A percentile compares a stretch with the other conserved stretches of the same genome.
Conservation (phyloP, 208 protist species). For the Crithidia sp. region DNA sequence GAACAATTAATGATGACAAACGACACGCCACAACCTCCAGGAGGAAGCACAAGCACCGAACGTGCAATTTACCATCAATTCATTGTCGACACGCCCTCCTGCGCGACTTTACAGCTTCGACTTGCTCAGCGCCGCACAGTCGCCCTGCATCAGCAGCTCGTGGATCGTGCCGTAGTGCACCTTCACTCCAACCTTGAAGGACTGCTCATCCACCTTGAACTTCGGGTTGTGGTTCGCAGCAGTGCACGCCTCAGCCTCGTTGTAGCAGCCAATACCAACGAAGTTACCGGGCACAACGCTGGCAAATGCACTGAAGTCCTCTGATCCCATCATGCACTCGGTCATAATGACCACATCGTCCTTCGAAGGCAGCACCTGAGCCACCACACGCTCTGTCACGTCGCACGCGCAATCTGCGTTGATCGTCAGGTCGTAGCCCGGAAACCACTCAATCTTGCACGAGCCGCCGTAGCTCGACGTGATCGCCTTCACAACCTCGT, state of each 20-base stretch:
- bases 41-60: no score
- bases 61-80: no score
- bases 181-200: constrained; percentile 57
- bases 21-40: no score
- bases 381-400: constrained; percentile 35
- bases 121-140: neutral
- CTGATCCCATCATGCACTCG: constrained; percentile 31
- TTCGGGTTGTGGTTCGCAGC: constrained; percentile 50
- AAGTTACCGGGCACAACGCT: constrained; percentile 46
- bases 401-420: constrained; percentile 47
- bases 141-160: constrained; percentile 18
- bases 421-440: constrained; percentile 47
- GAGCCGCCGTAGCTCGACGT: constrained; percentile 32
- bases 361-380: constrained; percentile 30
- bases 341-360: constrained; percentile 36
- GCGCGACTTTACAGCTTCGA: no score
- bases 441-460: constrained; percentile 31
- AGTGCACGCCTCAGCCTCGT: constrained; percentile 31
- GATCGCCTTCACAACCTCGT: constrained; percentile 39
- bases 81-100: no score
- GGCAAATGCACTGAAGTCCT: constrained; percentile 59
- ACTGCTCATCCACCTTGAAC: constrained; percentile 58
- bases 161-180: constrained; percentile 26
- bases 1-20: no score
- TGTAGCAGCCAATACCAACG: constrained; percentile 51